A percentile compares a stretch with the other conserved stretches of the same genome.
These are phyloP conservation scores for Candida rishiriensis DNA, from an alignment of 805 yeast species.

Conservation along the genomic window DNA sequence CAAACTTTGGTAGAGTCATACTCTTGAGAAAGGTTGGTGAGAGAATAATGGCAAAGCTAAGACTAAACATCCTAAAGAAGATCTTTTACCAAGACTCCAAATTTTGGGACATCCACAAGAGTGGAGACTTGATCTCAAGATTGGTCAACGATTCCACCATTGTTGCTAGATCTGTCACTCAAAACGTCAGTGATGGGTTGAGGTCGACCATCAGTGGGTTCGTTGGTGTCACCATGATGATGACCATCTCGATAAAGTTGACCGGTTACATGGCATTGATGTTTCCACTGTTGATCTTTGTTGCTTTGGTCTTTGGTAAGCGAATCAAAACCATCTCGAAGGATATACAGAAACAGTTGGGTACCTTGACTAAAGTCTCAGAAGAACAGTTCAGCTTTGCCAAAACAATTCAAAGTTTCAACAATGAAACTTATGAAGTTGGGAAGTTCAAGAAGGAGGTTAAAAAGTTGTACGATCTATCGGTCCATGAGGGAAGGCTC, in stretches of 20 bases:
- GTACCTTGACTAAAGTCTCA: constrained; percentile 80
- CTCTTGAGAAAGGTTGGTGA: constrained; percentile 80
- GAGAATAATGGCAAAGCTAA: constrained; percentile 74
- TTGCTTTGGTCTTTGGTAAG: constrained; percentile 80
- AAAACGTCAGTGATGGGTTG: constrained; percentile 88
- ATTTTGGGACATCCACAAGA: constrained; percentile 83
- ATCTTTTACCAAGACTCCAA: constrained; percentile 82
- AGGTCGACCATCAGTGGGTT: constrained; percentile 76
- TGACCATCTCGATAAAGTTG: constrained; percentile 74
- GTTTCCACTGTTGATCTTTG: constrained; percentile 77
- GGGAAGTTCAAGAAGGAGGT: constrained; percentile 71
- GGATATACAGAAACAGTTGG: constrained; percentile 77
- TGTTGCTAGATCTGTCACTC: constrained; percentile 81
- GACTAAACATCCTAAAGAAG: constrained; percentile 72
- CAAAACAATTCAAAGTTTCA: constrained; percentile 84
- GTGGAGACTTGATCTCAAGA: constrained; percentile 89
- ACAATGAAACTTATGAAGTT: constrained; percentile 77
- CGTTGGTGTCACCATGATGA: constrained; percentile 91
- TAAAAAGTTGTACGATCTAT: constrained; percentile 57
- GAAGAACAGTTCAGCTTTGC: constrained; percentile 88
- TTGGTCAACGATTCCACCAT: constrained; percentile 85
- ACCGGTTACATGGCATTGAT: constrained; percentile 76
- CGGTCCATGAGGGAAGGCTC: constrained; percentile 74
- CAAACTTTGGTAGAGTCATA: constrained; percentile 79
- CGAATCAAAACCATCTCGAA: constrained; percentile 70